Conservation (phyloP, 768 basidiomycete species). For the Pholiota molesta region DNA sequence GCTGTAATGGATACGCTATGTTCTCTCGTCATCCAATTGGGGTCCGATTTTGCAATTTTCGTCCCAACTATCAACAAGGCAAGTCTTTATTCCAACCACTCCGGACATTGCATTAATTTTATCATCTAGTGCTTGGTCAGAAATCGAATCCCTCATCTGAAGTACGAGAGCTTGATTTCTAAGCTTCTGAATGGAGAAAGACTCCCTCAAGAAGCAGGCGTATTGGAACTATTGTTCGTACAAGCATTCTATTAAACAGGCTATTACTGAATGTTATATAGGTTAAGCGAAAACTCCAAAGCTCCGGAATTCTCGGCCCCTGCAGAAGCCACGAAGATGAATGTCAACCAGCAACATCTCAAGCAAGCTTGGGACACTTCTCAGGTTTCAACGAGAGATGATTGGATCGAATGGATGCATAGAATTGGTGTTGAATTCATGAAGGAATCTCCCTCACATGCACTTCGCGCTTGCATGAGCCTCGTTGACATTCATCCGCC, state of each 20-base stretch:
- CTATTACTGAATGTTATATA: slow-evolving; percentile 23
- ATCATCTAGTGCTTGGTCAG: slow-evolving; percentile 66
- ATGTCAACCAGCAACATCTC: slow-evolving; percentile 95
- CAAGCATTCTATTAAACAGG: slow-evolving; percentile 1
- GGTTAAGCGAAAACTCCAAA: slow-evolving; percentile 61
- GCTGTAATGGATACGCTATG: slow-evolving; percentile 94
- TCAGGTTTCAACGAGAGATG: slow-evolving; percentile 72
- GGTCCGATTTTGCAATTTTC: slow-evolving; percentile 96
- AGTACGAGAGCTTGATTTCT: slow-evolving; percentile 86
- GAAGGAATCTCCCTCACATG: slow-evolving; percentile 97
- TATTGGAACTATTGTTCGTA: slow-evolving; percentile 67
- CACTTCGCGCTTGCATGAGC: slow-evolving; percentile 94
- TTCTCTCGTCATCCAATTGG: slow-evolving; percentile 89
- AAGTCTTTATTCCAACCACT: neutral
- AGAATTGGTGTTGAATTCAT: slow-evolving; percentile 92
- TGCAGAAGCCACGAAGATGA: slow-evolving; percentile 85
- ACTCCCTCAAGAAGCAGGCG: slow-evolving; percentile 81
- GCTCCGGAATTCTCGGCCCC: slow-evolving; percentile 78
- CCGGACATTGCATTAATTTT: neutral
- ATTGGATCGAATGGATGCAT: slow-evolving; percentile 97
- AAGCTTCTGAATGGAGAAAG: slow-evolving; percentile 93
- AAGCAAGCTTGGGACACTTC: slow-evolving; percentile 96
- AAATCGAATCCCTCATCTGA: slow-evolving; percentile 75
- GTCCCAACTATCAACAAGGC: slow-evolving; percentile 98
- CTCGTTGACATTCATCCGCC: slow-evolving; percentile 91